phyloP scores from a whole-genome alignment of 306 rosid genomes.

The Prosopis cineraria region DNA sequence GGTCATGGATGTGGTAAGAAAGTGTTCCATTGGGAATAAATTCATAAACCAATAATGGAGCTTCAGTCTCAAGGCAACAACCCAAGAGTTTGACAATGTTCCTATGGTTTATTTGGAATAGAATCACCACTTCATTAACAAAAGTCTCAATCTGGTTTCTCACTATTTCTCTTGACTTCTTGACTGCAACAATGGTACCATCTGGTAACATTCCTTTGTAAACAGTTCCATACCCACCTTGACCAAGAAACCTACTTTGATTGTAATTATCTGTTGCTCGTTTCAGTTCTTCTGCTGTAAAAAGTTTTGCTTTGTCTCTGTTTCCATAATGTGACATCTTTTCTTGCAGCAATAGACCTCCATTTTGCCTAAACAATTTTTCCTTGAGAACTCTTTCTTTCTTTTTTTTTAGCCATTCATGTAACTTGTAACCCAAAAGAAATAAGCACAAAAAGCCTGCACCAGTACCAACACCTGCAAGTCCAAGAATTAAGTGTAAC shows the following conservation, averaged over 20 bases:
- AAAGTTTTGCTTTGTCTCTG: slow-evolving; percentile 47
- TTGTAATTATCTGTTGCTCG: slow-evolving; percentile 5
- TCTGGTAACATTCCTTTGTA: slow-evolving; percentile 38
- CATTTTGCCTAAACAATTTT: neutral
- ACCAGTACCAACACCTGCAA: slow-evolving; percentile 50
- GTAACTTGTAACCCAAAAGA: slow-evolving; percentile 40
- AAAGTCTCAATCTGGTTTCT: slow-evolving; percentile 41
- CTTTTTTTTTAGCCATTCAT: neutral
- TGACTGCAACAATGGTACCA: slow-evolving; percentile 51
- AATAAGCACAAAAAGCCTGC: slow-evolving; percentile 40
- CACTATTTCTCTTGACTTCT: slow-evolving; percentile 44
- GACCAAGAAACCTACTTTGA: slow-evolving; percentile 2
- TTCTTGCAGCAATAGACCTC: neutral
- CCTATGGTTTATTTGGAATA: slow-evolving; percentile 61
- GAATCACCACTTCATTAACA: slow-evolving; percentile 53
- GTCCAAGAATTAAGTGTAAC: neutral
- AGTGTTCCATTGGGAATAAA: slow-evolving; percentile 63
- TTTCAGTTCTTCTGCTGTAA: slow-evolving; percentile 49
- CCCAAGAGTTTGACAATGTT: slow-evolving; percentile 57
- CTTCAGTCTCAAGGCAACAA: slow-evolving; percentile 61
- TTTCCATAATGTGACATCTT: slow-evolving; percentile 37
- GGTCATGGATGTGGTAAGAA: slow-evolving; percentile 39
- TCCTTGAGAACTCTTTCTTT: neutral
- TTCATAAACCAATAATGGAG: slow-evolving; percentile 63
- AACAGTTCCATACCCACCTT: slow-evolving; percentile 1